These are phyloP conservation scores for Domatiomyces globalis DNA, from an alignment of 2,329 filamentous ascomycete genomes.

Conservation along the genomic window DNA sequence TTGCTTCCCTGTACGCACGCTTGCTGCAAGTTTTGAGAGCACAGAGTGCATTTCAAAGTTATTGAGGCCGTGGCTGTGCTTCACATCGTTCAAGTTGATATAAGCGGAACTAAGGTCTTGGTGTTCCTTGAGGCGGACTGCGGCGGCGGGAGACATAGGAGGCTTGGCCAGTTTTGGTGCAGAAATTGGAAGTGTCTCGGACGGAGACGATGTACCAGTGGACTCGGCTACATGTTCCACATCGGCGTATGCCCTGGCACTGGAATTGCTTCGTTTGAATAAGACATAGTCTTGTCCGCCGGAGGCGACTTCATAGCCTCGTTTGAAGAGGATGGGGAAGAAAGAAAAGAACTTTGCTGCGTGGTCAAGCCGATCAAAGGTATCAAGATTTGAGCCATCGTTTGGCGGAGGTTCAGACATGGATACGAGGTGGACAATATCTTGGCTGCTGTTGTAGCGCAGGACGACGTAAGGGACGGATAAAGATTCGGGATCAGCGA, in stretches of 20 bases:
- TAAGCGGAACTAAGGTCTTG: not conserved
- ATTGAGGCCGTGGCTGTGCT: not conserved
- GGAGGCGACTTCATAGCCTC: slow-evolving; percentile 31
- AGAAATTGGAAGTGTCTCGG: not conserved
- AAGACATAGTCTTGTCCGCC: slow-evolving; percentile 30
- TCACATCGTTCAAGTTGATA: not conserved
- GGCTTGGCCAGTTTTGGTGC: not conserved
- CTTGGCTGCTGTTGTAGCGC: slow-evolving; percentile 5
- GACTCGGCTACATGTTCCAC: not conserved
- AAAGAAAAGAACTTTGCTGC: slow-evolving; percentile 30
- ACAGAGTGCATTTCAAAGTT: not conserved
- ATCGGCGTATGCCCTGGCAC: not conserved
- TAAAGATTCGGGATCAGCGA: not conserved
- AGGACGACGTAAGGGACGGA: slow-evolving; percentile 12
- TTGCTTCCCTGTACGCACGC: not conserved
- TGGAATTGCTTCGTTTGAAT: slow-evolving; percentile 20
- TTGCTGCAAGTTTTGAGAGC: not conserved
- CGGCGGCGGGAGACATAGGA: not conserved
- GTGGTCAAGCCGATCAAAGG: slow-evolving; percentile 25
- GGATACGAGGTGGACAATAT: not conserved
- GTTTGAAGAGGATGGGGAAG: slow-evolving; percentile 25
- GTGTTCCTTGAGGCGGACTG: not conserved
- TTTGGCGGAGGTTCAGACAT: slow-evolving; percentile 21
- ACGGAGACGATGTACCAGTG: not conserved
- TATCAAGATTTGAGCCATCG: slow-evolving; percentile 21